A percentile compares a stretch with the other conserved stretches of the same genome.
These are phyloP conservation scores for Allomyces macrogynus DNA, from an alignment of 192 early-diverging fungal species.

Conservation along the genomic window DNA sequence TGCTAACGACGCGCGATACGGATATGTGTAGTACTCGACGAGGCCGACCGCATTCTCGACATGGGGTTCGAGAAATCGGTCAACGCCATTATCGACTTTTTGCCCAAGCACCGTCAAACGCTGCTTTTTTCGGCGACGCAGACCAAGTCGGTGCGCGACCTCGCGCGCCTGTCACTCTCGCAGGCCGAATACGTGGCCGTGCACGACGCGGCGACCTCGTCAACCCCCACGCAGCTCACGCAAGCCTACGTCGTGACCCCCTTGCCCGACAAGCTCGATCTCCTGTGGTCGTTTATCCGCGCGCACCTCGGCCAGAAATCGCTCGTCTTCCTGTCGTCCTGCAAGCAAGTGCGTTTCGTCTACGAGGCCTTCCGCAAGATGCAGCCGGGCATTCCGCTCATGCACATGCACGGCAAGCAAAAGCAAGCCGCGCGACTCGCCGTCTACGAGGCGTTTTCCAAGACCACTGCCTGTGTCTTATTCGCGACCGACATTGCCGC, in stretches of 20 bases:
- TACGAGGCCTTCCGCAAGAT: slow-evolving; percentile 90
- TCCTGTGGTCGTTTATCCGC: slow-evolving; percentile 84
- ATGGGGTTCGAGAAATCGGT: slow-evolving; percentile 66
- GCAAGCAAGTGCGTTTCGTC: slow-evolving; percentile 90
- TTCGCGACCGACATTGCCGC: slow-evolving; percentile 93
- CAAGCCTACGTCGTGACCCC: slow-evolving; percentile 76
- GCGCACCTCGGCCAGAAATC: slow-evolving; percentile 77
- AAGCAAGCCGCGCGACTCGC: slow-evolving; percentile 84
- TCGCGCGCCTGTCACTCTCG: slow-evolving; percentile 71
- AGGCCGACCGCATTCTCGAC: slow-evolving; percentile 69
- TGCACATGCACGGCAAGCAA: slow-evolving; percentile 91
- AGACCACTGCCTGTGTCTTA: slow-evolving; percentile 50
- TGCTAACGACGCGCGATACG: too few relatives aligned
- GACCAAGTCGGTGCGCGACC: slow-evolving; percentile 84
- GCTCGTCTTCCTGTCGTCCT: slow-evolving; percentile 83
- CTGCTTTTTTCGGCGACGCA: slow-evolving; percentile 94
- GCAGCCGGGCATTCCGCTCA: slow-evolving; percentile 73
- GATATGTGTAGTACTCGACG: slow-evolving; percentile 38
- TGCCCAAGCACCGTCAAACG: slow-evolving; percentile 74
- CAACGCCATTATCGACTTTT: slow-evolving; percentile 62
- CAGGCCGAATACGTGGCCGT: slow-evolving; percentile 91
- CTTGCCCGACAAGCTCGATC: slow-evolving; percentile 78
- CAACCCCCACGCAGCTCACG: slow-evolving; percentile 60
- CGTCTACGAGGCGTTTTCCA: slow-evolving; percentile 77
- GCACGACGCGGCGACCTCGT: slow-evolving; percentile 55